Percentiles rank a stretch among this genome's conserved stretches.
These are phyloP conservation scores for Colletotrichum paranaense DNA, from an alignment of 2,329 filamentous ascomycete species.

Conservation along the genomic window DNA sequence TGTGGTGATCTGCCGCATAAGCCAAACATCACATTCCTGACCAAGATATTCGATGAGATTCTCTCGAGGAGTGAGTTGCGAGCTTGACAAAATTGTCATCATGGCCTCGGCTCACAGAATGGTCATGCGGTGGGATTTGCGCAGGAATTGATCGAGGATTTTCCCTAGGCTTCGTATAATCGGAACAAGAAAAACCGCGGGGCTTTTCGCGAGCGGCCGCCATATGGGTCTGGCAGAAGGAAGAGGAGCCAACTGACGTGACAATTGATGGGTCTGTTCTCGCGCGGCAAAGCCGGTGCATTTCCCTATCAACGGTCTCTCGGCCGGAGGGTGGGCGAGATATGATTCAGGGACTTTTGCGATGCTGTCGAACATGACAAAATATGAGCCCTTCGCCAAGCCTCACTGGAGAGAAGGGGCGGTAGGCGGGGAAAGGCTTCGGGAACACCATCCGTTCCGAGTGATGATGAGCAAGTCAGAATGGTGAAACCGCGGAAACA, in stretches of 20 bases:
- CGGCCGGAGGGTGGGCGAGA: slow-evolving; percentile 17
- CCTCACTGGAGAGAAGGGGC: slow-evolving; percentile 1
- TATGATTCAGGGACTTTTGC: slow-evolving; percentile 32
- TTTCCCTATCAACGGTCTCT: slow-evolving; percentile 21
- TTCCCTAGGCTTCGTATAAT: neutral
- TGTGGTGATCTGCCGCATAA: neutral
- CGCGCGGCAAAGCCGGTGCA: slow-evolving; percentile 23
- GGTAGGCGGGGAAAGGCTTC: slow-evolving; percentile 5
- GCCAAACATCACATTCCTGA: neutral
- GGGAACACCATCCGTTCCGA: slow-evolving; percentile 8
- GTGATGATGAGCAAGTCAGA: slow-evolving; percentile 19
- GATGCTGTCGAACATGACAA: slow-evolving; percentile 23
- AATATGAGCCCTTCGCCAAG: slow-evolving; percentile 22
- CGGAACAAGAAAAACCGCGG: neutral
- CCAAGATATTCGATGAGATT: neutral
- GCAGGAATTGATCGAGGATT: neutral
- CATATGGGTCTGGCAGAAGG: neutral
- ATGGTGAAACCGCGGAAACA: slow-evolving; percentile 9
- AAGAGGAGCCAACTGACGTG: slow-evolving; percentile 11
- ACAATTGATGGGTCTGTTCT: slow-evolving; percentile 24
- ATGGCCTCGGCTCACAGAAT: slow-evolving; percentile 5
- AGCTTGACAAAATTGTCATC: neutral
- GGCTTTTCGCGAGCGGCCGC: slow-evolving; percentile 23
- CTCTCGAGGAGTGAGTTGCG: neutral
- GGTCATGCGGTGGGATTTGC: neutral